phyloP scores from a whole-genome alignment of 1,284 basidiomycete species.

The Apiotrichum domesticum region DNA sequence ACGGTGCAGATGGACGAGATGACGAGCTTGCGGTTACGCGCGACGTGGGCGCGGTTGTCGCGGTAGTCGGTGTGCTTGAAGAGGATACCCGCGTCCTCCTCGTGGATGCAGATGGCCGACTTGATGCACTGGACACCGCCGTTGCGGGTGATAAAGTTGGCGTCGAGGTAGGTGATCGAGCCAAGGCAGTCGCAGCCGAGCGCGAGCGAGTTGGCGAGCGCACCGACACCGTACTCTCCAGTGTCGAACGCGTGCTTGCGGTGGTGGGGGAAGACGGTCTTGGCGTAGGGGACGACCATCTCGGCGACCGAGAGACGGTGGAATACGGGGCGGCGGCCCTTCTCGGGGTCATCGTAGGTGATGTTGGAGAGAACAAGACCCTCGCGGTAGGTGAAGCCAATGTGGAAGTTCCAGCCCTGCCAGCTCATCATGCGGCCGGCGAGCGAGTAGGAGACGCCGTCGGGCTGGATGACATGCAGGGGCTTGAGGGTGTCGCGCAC shows the following conservation, averaged over 20 bases:
- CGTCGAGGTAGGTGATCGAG: conserved; percentile 46
- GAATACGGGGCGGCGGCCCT: conserved; percentile 40
- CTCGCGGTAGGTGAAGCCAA: conserved; percentile 37
- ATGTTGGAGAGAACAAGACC: conserved; percentile 44
- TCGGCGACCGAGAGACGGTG: conserved; percentile 49
- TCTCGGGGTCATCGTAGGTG: conserved; percentile 42
- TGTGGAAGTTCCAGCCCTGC: conserved; percentile 39
- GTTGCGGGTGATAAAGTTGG: conserved; percentile 36
- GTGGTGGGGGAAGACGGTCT: conserved; percentile 46
- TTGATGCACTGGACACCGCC: conserved; percentile 45
- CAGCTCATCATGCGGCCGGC: conserved; percentile 57
- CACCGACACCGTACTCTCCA: conserved; percentile 49
- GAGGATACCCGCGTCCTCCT: conserved; percentile 49
- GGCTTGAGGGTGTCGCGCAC: conserved; percentile 71
- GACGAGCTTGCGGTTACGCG: conserved; percentile 50
- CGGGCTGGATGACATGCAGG: conserved; percentile 78
- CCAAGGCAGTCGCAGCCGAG: conserved; percentile 52
- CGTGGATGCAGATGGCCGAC: conserved; percentile 40
- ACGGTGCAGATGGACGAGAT: conserved; percentile 52
- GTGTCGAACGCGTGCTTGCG: conserved; percentile 50
- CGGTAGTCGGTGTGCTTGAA: conserved; percentile 50
- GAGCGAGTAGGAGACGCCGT: conserved; percentile 84
- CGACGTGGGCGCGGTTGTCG: conserved; percentile 45
- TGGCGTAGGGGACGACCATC: conserved; percentile 49
- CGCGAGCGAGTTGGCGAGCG: conserved; percentile 44